Conservation (phyloP, 2,329 filamentous ascomycete species). For the Tolypocladium inflatum region DNA sequence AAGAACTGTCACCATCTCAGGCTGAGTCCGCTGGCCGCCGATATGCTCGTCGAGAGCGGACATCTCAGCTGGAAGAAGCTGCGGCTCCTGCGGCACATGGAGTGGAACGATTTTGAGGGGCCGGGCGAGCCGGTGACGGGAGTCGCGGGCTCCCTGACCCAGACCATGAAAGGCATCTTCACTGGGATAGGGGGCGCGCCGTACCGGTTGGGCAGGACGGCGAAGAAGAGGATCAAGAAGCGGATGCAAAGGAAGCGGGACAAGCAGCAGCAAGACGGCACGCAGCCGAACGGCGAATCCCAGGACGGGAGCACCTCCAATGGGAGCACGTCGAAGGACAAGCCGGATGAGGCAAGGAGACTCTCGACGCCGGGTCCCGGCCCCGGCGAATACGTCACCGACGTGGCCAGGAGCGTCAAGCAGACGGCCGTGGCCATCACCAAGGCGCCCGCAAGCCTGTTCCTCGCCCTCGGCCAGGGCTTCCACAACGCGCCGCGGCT, state of each 20-base stretch:
- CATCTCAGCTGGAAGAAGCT: slow-evolving; percentile 54
- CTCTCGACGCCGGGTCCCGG: slow-evolving; percentile 2
- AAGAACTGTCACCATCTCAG: slow-evolving; percentile 46
- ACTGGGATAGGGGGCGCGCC: slow-evolving; percentile 57
- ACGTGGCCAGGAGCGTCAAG: slow-evolving; percentile 42
- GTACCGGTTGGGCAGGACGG: slow-evolving; percentile 47
- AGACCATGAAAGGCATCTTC: slow-evolving; percentile 47
- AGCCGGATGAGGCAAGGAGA: slow-evolving; percentile 1
- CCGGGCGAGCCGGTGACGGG: slow-evolving; percentile 66
- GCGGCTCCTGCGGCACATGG: slow-evolving; percentile 53
- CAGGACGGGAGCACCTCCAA: background rate
- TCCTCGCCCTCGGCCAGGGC: slow-evolving; percentile 54
- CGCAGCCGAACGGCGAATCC: background rate
- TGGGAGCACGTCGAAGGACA: background rate
- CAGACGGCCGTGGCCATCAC: slow-evolving; percentile 42
- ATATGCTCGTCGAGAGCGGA: slow-evolving; percentile 52
- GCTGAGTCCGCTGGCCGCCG: slow-evolving; percentile 55
- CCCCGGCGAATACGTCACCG: slow-evolving; percentile 29
- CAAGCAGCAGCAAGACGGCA: slow-evolving; percentile 28
- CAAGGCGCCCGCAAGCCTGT: slow-evolving; percentile 50
- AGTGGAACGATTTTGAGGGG: slow-evolving; percentile 72
- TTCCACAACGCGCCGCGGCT: slow-evolving; percentile 63
- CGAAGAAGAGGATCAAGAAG: slow-evolving; percentile 33
- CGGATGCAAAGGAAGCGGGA: slow-evolving; percentile 41
- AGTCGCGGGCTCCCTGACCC: slow-evolving; percentile 50